Percentiles rank a stretch among this genome's conserved stretches.
phyloP scores from a whole-genome alignment of 208 protist genomes.

The Crithidia bombi region DNA sequence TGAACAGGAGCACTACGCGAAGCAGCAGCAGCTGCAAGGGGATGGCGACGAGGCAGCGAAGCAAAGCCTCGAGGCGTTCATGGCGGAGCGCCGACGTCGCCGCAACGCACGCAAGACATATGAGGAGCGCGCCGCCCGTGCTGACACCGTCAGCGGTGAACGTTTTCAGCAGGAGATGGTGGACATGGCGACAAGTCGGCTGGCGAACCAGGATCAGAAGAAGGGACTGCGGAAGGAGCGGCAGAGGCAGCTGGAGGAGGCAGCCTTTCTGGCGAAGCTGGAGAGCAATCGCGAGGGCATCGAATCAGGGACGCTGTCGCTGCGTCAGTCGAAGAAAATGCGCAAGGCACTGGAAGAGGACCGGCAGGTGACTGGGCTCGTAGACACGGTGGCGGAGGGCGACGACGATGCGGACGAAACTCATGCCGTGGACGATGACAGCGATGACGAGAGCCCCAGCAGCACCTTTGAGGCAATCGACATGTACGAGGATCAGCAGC shows the following conservation, averaged over 20 bases:
- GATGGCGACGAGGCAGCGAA: conserved; percentile 16
- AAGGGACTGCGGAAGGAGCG: conserved; percentile 99
- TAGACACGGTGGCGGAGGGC: conserved; percentile 30
- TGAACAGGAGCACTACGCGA: conserved; percentile 71
- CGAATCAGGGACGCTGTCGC: conserved; percentile 94
- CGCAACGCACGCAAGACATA: conserved; percentile 81
- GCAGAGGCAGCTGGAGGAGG: conserved; percentile 98
- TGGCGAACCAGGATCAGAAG: conserved; percentile 99
- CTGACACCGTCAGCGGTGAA: conserved; percentile 98
- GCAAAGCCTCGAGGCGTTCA: conserved; percentile 74
- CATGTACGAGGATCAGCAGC: conserved; percentile 66
- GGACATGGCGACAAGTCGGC: conserved; percentile 97
- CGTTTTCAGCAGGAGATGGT: conserved; percentile 99
- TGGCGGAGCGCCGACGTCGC: conserved; percentile 68
- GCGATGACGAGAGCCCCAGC: conserved; percentile 9
- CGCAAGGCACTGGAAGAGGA: conserved; percentile 81
- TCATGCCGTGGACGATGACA: background rate
- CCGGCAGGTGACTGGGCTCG: conserved; percentile 29
- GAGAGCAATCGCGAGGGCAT: conserved; percentile 98
- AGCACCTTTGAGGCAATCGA: conserved; percentile 66
- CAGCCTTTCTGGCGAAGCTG: conserved; percentile 95
- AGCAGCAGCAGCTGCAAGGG: conserved; percentile 44
- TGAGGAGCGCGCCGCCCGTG: conserved; percentile 95
- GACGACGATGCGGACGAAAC: conserved; percentile 33
- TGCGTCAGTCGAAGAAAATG: conserved; percentile 68